Percentiles rank a stretch among this genome's conserved stretches.
Conservation (phyloP, 2,329 filamentous ascomycete species). For the Parascedosporium putredinis region DNA sequence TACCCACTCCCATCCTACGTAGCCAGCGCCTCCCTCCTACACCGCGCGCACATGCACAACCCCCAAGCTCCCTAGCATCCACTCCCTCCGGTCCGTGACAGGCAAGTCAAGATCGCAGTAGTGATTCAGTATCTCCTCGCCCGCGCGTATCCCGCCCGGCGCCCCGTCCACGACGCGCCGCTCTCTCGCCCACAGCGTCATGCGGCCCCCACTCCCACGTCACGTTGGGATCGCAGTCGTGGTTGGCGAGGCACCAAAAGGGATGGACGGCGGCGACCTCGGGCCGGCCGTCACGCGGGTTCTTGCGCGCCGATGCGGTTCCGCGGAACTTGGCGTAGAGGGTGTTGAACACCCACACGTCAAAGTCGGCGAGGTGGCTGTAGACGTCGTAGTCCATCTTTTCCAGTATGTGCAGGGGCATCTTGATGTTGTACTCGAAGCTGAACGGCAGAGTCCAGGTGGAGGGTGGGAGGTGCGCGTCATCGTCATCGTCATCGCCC, state of each 20-base stretch:
- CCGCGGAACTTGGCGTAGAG: slow-evolving; percentile 88
- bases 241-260: slow-evolving; percentile 92
- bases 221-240: slow-evolving; percentile 92
- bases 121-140: slow-evolving; percentile 83
- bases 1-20: background rate
- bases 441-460: slow-evolving; percentile 66
- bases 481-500: too few relatives aligned
- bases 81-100: slow-evolving; percentile 75
- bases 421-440: slow-evolving; percentile 64
- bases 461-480: slow-evolving; percentile 37
- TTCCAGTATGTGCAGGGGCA: slow-evolving; percentile 66
- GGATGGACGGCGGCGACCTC: slow-evolving; percentile 92
- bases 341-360: slow-evolving; percentile 81
- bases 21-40: slow-evolving; percentile 54
- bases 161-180: slow-evolving; percentile 40
- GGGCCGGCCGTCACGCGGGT: slow-evolving; percentile 64
- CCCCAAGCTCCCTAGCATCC: slow-evolving; percentile 84
- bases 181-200: slow-evolving; percentile 57
- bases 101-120: slow-evolving; percentile 80
- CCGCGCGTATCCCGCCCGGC: slow-evolving; percentile 56
- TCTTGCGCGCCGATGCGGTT: slow-evolving; percentile 79
- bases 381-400: slow-evolving; percentile 80
- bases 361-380: slow-evolving; percentile 44
- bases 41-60: slow-evolving; percentile 76
- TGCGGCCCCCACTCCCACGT: slow-evolving; percentile 85